Base-by-base conservation (phyloP, 768 basidiomycete genomes). In the Botryobasidium botryosum region DNA sequence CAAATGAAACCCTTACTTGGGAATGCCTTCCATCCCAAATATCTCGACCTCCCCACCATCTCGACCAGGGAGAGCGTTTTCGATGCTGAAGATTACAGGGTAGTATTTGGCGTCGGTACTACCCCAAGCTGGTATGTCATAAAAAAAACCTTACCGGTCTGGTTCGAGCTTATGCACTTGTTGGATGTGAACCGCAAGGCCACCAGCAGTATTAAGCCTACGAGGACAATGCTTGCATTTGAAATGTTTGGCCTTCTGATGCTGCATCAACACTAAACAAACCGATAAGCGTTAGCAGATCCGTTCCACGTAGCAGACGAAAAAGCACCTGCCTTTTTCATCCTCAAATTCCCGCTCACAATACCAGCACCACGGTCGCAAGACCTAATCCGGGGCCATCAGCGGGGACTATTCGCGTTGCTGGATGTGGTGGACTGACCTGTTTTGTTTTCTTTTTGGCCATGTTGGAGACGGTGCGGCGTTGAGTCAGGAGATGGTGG, bases 201-300 rank as follows among this genome's bases (percentile, higher is more conserved):
- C 94, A 53, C 94, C 94, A 3, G 94, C 94, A 2, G 92, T 96
- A 57, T 99, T 97, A 50, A 99, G 66, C 52, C 90, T 75, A 49
- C 94, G 70, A 17, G 94, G 92, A 59, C 92, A 97, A 71, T 92
- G 77, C 49, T 79, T 77, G 56, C 94, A 97, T 61, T 94, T 94
- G 71, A 97, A 99, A 59, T 97, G 92, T 62, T 99, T 99, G 10
- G 94, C 92, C 64, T 97, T 97, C 59, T 99, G 92, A 62, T 99
- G 92, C 62, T 94, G 90, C 77, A 97, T 87, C 51, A 99, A 74
- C 53, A 99, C 94, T 90, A 55, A 6, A 47, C 29, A 38, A 6
- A 17, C 37, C 39, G 36, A 45, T 43, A 43, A 47, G 29, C 25
- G 47, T 28, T 23, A 38, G n/a, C 26, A 26, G 13, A 3, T 17